Percentiles rank a stretch among this genome's conserved stretches.
These are phyloP conservation scores for Candida taoyuanica DNA, from an alignment of 805 yeast species.

Conservation along the genomic window DNA sequence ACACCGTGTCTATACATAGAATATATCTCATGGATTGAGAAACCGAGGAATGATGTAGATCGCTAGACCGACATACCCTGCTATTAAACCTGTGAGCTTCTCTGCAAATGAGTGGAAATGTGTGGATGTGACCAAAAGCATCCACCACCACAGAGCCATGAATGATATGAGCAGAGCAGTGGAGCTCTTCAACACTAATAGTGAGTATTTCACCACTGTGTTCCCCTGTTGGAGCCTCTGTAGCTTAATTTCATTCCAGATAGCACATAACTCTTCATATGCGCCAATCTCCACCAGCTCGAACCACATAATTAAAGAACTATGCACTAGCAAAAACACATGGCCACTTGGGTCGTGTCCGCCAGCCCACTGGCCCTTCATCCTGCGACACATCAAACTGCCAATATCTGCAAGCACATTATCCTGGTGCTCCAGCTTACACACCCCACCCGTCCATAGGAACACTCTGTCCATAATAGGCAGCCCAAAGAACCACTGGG, in stretches of 20 bases:
- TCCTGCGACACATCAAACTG: slow-evolving; percentile 40
- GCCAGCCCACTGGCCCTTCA: slow-evolving; percentile 69
- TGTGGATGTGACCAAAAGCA: slow-evolving; percentile 77
- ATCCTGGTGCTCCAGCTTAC: slow-evolving; percentile 31
- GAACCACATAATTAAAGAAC: slow-evolving; percentile 59
- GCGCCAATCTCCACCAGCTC: slow-evolving; percentile 47
- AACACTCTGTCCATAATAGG: slow-evolving; percentile 90
- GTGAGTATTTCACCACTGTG: background rate
- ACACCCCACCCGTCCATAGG: slow-evolving; percentile 75
- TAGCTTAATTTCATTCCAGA: slow-evolving; percentile 2
- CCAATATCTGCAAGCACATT: slow-evolving; percentile 12
- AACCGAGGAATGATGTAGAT: slow-evolving; percentile 38
- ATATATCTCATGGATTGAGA: slow-evolving; percentile 5
- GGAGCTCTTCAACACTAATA: slow-evolving; percentile 14
- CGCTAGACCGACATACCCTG: slow-evolving; percentile 48
- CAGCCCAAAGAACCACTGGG: slow-evolving; percentile 82
- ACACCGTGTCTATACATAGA: background rate
- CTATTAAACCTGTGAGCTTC: slow-evolving; percentile 63
- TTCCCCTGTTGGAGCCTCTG: background rate
- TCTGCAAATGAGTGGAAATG: slow-evolving; percentile 82
- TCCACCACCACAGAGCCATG: slow-evolving; percentile 69
- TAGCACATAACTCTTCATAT: slow-evolving; percentile 23
- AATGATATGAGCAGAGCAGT: slow-evolving; percentile 30
- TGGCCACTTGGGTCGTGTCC: slow-evolving; percentile 98
- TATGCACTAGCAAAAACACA: slow-evolving; percentile 68